Percentiles rank a stretch among this genome's conserved stretches.
These are phyloP conservation scores for Adansonia grandidieri DNA, from an alignment of 441 rosid genomes.

Conservation along the genomic window DNA sequence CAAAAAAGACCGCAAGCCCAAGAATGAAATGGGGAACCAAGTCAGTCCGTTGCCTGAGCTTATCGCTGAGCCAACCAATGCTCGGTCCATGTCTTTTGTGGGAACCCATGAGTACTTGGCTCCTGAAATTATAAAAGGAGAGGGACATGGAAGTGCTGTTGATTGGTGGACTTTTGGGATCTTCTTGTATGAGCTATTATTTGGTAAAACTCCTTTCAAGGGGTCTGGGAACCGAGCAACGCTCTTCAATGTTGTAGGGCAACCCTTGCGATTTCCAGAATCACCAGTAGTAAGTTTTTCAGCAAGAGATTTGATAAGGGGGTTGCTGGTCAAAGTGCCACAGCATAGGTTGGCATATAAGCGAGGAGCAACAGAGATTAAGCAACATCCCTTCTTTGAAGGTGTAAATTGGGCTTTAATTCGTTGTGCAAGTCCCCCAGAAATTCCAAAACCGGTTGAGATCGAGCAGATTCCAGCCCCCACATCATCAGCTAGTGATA, in stretches of 20 bases:
- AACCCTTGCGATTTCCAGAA: slow-evolving; percentile 69
- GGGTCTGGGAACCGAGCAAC: slow-evolving; percentile 75
- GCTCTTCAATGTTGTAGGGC: slow-evolving; percentile 68
- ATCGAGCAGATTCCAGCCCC: slow-evolving; percentile 49
- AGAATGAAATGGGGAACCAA: slow-evolving; percentile 59
- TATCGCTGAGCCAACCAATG: slow-evolving; percentile 81
- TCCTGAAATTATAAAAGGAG: slow-evolving; percentile 77
- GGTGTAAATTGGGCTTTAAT: slow-evolving; percentile 79
- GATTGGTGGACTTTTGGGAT: slow-evolving; percentile 89
- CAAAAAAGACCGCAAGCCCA: slow-evolving; percentile 60
- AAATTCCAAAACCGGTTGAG: slow-evolving; percentile 61
- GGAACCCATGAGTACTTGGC: slow-evolving; percentile 82
- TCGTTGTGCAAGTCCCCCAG: slow-evolving; percentile 76
- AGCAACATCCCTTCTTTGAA: slow-evolving; percentile 74
- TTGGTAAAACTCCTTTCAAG: slow-evolving; percentile 74
- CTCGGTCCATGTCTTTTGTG: slow-evolving; percentile 86
- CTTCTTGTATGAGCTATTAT: slow-evolving; percentile 66
- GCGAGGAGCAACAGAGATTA: slow-evolving; percentile 77
- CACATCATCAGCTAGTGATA: slow-evolving; percentile 41
- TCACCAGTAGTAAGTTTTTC: slow-evolving; percentile 69
- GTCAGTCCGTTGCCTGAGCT: slow-evolving; percentile 76
- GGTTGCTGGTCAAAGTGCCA: slow-evolving; percentile 72
- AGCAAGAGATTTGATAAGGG: slow-evolving; percentile 70
- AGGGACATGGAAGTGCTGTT: slow-evolving; percentile 81
- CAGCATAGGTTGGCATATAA: slow-evolving; percentile 66